These are phyloP conservation scores for Corynascus novoguineensis DNA, from an alignment of 495 filamentous ascomycete species.

Conservation along the genomic window DNA sequence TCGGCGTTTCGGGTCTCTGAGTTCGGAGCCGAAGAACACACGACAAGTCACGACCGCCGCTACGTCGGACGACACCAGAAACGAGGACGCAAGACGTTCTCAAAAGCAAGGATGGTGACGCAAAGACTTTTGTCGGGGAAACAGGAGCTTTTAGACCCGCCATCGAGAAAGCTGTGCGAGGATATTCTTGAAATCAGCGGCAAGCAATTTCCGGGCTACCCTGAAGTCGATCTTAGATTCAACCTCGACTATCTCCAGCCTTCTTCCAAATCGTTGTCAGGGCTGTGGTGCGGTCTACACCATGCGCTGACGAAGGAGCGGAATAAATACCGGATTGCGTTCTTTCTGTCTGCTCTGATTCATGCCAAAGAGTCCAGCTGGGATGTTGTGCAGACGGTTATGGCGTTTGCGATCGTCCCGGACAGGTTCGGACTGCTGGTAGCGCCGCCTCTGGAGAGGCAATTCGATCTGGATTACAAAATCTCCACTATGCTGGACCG, in stretches of 20 bases:
- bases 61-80: constrained; percentile 24
- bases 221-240: constrained; percentile 6
- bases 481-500: not conserved
- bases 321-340: constrained; percentile 15
- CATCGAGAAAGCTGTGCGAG: not conserved
- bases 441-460: not conserved
- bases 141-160: not conserved
- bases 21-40: constrained; percentile 51
- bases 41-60: constrained; percentile 26
- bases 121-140: not conserved
- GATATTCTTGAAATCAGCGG: constrained; percentile 1
- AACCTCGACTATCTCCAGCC: not conserved
- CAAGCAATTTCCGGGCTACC: not conserved
- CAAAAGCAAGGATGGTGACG: not conserved
- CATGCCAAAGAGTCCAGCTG: constrained; percentile 4
- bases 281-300: constrained; percentile 20
- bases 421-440: not conserved
- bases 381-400: constrained; percentile 16
- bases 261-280: not conserved
- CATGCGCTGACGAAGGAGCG: not conserved
- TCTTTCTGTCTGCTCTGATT: constrained; percentile 18
- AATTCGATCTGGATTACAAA: constrained; percentile 6
- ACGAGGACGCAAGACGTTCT: not conserved
- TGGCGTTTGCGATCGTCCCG: constrained; percentile 13
- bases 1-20: constrained; percentile 43